Base-by-base conservation (phyloP, 345 rosid genomes). In the Erodium maritimum region DNA sequence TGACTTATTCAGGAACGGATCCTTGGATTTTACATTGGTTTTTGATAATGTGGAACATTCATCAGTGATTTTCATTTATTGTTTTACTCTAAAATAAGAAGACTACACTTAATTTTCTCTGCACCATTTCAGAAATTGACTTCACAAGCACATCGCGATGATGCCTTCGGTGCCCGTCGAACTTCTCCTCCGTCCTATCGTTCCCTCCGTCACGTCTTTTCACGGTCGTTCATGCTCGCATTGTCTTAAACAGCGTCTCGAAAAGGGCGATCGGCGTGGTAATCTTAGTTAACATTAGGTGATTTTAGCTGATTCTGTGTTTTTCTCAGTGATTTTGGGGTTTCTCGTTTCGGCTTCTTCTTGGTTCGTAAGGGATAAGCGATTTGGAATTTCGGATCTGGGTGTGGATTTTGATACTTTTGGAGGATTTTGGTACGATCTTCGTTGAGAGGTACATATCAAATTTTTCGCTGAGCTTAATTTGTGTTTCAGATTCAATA, bases 191-290 rank as follows among this genome's bases (percentile, higher is more conserved):
- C 71, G 66, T 73, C 60, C 71, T 59, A 50, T 78, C 55, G 25
- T 77, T 50, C 86, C 96, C 59, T 81, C 83, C 63, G 57, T 85
- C 75, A 76, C 75, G 18, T 80, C 70, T 45, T 79, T 73, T 66
- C 79, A 79, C 63, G 73, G 79, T 54, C 89, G 87, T 62, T 80
- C 75, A 62, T 72, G 72, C 63, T 85, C 86, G 1, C 80, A 87
- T 77, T 95, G 97, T 75, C 63, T 85, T 65, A 94, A 90, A 77
- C 85, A 73, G 48, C 48, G 48, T 71, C 89, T 93, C 60, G 78
- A 86, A 66, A 93, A 93, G 71, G 54, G 94, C 65, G 91, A 90
- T 83, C 81, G 96, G 75, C 99, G 96, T 78, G 95, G 91, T 85
- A 85, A 85, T 76, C 97, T 90, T 75, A 87, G 97, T 83, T 90